Evolutionary conservation across 2,329 filamentous ascomycete species (phyloP).

Genomic region (Curvularia verruculosa): DNA sequence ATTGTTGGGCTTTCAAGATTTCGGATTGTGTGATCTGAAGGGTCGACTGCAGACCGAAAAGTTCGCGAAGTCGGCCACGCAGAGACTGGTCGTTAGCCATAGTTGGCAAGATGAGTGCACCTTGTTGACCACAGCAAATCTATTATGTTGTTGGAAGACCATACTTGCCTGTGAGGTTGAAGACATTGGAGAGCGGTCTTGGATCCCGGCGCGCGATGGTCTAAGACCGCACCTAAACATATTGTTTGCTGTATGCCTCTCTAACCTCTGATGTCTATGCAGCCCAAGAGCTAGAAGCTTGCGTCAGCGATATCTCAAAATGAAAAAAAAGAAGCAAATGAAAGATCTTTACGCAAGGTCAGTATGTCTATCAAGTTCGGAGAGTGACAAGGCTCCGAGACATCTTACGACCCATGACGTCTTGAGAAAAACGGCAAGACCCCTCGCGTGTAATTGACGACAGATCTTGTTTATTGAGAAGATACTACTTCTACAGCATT

Average conservation of each 20-base stretch:
- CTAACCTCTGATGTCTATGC: neutral
- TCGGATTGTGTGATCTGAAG: neutral
- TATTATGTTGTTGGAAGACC: neutral
- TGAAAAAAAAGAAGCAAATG: neutral
- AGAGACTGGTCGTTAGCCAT: neutral
- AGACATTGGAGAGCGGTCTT: neutral
- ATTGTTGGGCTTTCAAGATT: neutral
- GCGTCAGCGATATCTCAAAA: neutral
- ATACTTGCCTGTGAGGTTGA: neutral
- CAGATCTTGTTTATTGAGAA: too few relatives aligned
- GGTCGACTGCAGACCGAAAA: neutral
- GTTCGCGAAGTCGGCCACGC: neutral
- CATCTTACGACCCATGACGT: neutral
- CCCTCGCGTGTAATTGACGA: too few relatives aligned
- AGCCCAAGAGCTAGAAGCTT: neutral
- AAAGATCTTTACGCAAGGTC: neutral
- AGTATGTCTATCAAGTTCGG: neutral
- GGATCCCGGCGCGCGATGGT: neutral
- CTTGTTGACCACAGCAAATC: too few relatives aligned
- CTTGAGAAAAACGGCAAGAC: too few relatives aligned
- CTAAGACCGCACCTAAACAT: neutral
- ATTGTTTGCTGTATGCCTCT: too few relatives aligned
- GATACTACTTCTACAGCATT: neutral
- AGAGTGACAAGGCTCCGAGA: neutral
- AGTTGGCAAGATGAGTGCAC: neutral